Evolutionary conservation across 495 filamentous ascomycete genomes (phyloP), one percentile per base, ranked within the genome.

Genomic region (Penicillium samsonianum): DNA sequence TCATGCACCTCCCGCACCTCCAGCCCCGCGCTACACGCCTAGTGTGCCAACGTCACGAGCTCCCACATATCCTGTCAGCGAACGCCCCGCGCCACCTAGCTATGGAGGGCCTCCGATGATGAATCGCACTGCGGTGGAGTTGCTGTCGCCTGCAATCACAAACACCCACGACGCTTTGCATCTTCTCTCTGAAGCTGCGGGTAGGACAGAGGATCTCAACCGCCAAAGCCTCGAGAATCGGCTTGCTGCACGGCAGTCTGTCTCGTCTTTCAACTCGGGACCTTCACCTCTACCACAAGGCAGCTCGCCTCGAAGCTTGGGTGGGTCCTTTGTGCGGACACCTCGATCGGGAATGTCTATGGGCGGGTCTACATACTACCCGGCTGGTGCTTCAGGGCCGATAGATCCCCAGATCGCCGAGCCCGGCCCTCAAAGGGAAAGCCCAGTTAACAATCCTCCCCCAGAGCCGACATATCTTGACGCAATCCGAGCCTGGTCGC

Each of bases 401-500:
- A 63, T 58, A 28, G 74, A 75, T 51, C 56, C 68, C 42, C 73
- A 72, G 35, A 62, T 67, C 7, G 46, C 70, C 0, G 73, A 73
- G 28, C 57, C 57, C 12, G 66, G 62, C 42, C 72, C 60, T 14
- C 74, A 65, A 20, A 58, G 63, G 12, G 69, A 66, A 38, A 58
- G 57, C 30, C 46, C 70, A 16, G 56, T 59, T 48, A 63, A 65
- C 62, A 45, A 46, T 3, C 14, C 60, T 19, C 43, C 59, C 14
- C 67, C 65, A 25, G 73, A 74, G 41, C 68, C 71, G 10, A 69
- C 69, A 5, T 75, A 69, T 58, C 69, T 76, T 33, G 85, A 90
- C 58, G 90, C 91, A 6, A 68, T 96, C 51, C 87, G 86, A 62
- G 89, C 90, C 10, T 98, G 94, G 94, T 87, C 88, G 10, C 82